A percentile compares a stretch with the other conserved stretches of the same genome.
These are phyloP conservation scores for Solanum gandarillasii DNA, from an alignment of 257 asterid species.

Conservation along the genomic window DNA sequence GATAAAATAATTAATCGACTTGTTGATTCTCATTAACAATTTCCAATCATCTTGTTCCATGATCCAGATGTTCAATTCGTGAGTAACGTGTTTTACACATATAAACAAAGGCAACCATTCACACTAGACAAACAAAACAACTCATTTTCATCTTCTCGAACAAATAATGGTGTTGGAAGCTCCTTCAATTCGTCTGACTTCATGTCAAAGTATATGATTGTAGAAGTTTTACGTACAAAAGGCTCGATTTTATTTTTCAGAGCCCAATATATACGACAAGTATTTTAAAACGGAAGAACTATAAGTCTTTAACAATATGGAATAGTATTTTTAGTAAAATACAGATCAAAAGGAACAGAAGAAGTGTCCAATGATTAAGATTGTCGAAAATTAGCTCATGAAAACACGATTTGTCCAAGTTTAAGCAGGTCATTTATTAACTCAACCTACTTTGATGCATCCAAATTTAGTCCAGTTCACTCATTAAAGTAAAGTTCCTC, in stretches of 20 bases:
- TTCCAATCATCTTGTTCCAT: neutral
- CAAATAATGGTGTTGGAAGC: neutral
- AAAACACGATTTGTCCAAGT: too few species aligned
- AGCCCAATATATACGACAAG: neutral
- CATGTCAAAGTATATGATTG: neutral
- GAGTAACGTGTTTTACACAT: neutral
- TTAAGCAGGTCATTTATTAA: too few species aligned
- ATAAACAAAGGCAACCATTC: neutral
- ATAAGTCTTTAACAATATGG: too few species aligned
- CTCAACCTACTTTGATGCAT: too few species aligned
- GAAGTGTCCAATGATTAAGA: too few species aligned
- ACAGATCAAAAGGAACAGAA: too few species aligned
- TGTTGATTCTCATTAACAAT: neutral
- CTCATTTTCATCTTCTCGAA: neutral
- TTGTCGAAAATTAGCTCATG: too few species aligned
- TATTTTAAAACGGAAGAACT: too few species aligned
- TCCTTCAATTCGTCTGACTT: neutral
- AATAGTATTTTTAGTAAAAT: too few species aligned
- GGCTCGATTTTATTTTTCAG: neutral
- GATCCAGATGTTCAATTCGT: neutral
- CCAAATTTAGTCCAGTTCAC: too few species aligned
- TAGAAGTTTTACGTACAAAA: neutral
- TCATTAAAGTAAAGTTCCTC: too few species aligned
- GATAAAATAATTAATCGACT: neutral
- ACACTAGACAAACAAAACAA: neutral